phyloP scores from a whole-genome alignment of 1,284 basidiomycete species.

The Cutaneotrichosporon mucoides region DNA sequence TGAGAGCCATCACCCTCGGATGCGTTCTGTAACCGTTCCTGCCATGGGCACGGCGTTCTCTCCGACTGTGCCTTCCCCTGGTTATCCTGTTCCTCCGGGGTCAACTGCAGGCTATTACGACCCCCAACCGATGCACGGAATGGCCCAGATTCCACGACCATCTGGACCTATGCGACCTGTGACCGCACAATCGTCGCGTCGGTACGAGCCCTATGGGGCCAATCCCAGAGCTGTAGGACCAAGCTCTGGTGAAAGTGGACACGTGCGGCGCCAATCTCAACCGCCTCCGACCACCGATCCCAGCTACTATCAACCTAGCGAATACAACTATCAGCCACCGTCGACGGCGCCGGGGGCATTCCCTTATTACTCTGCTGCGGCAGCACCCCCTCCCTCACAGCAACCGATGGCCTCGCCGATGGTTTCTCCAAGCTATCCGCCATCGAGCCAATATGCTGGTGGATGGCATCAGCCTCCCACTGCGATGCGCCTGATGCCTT shows the following conservation, averaged over 20 bases:
- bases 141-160: slow-evolving; percentile 3
- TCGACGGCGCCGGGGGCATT: slow-evolving; percentile 18
- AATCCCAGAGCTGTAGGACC: not conserved
- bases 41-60: slow-evolving; percentile 2
- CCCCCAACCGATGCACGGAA: slow-evolving; percentile 1
- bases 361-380: slow-evolving; percentile 8
- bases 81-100: slow-evolving; percentile 10
- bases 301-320: slow-evolving; percentile 10
- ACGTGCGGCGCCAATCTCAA: slow-evolving; percentile 15
- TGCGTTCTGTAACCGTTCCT: slow-evolving; percentile 15
- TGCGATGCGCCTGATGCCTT: slow-evolving; percentile 9
- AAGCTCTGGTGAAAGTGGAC: slow-evolving; percentile 7
- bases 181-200: slow-evolving; percentile 6
- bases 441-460: slow-evolving; percentile 6
- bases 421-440: slow-evolving; percentile 10
- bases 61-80: not conserved
- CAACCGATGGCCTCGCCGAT: slow-evolving; percentile 16
- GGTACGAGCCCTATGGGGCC: slow-evolving; percentile 18
- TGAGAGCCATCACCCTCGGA: slow-evolving; percentile 13
- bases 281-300: slow-evolving; percentile 8
- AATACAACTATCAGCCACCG: slow-evolving; percentile 24
- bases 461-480: slow-evolving; percentile 14
- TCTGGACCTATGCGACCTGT: slow-evolving; percentile 11
- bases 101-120: slow-evolving; percentile 14
- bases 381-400: slow-evolving; percentile 4